Evolutionary conservation across 768 basidiomycete species (phyloP).

Genomic region (Porpolomopsis calyptriformis): DNA sequence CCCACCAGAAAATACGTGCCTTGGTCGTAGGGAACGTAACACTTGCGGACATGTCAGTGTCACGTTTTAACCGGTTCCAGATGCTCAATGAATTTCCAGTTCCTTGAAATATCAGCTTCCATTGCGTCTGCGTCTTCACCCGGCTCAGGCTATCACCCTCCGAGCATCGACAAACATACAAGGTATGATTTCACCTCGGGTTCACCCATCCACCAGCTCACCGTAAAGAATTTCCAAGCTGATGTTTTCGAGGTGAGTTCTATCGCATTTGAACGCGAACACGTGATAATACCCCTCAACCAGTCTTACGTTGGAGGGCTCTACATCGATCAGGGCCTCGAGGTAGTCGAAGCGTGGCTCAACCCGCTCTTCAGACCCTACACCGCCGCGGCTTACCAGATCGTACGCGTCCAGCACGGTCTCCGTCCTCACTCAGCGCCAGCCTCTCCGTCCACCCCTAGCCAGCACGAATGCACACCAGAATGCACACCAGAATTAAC

Average conservation of each 20-base stretch:
- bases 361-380: constrained; percentile 54
- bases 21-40: constrained; percentile 66
- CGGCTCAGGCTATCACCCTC: constrained; percentile 62
- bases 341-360: constrained; percentile 49
- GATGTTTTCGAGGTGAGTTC: constrained; percentile 65
- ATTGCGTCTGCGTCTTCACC: constrained; percentile 51
- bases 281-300: neutral
- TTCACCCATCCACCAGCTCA: constrained; percentile 1
- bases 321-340: constrained; percentile 58
- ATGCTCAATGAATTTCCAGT: constrained; percentile 22
- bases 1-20: constrained; percentile 63
- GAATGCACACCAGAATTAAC: constrained; percentile 14
- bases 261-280: neutral
- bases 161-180: constrained; percentile 61
- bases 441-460: constrained; percentile 1
- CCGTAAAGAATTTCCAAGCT: constrained; percentile 41
- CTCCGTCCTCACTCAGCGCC: constrained; percentile 33
- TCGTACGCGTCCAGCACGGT: constrained; percentile 57
- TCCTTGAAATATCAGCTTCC: constrained; percentile 58
- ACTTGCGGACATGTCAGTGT: constrained; percentile 59
- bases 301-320: constrained; percentile 77
- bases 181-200: constrained; percentile 31
- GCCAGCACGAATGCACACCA: neutral
- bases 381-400: constrained; percentile 45
- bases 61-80: neutral